Conservation (phyloP, 257 asterid genomes). For the Penstemon eatonii region DNA sequence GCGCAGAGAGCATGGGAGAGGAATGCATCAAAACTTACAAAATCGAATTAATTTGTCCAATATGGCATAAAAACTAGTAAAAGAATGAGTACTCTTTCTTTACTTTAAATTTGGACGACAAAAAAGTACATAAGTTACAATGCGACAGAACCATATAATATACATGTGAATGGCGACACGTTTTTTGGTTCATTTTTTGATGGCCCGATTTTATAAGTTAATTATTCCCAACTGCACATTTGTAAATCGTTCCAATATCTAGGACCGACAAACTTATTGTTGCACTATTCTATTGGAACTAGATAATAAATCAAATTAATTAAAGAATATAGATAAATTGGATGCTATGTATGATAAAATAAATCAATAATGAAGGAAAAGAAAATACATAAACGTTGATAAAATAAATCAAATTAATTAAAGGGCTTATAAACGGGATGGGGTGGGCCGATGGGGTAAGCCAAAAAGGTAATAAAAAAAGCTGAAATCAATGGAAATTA, state of each 20-base stretch:
- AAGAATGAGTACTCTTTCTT: neutral
- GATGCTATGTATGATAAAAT: too few species aligned
- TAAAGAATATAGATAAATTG: too few species aligned
- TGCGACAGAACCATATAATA: neutral
- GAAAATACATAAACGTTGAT: too few species aligned
- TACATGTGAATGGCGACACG: neutral
- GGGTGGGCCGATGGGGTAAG: too few species aligned
- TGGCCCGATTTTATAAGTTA: neutral
- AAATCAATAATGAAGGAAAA: too few species aligned
- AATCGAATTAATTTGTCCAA: neutral
- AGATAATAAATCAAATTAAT: too few species aligned
- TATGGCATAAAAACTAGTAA: neutral
- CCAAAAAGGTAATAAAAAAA: neutral
- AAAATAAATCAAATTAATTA: too few species aligned
- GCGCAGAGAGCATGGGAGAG: too few species aligned
- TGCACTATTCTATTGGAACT: too few species aligned
- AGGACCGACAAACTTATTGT: too few species aligned
- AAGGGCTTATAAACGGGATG: neutral
- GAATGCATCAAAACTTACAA: neutral
- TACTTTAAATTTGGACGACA: neutral
- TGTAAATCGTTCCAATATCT: too few species aligned
- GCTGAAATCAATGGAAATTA: slow-evolving; percentile 13
- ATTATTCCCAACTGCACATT: too few species aligned
- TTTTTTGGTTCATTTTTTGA: neutral
- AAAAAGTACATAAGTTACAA: slow-evolving; percentile 9